phyloP scores from a whole-genome alignment of 805 yeast genomes.

The Starmera caribaea region DNA sequence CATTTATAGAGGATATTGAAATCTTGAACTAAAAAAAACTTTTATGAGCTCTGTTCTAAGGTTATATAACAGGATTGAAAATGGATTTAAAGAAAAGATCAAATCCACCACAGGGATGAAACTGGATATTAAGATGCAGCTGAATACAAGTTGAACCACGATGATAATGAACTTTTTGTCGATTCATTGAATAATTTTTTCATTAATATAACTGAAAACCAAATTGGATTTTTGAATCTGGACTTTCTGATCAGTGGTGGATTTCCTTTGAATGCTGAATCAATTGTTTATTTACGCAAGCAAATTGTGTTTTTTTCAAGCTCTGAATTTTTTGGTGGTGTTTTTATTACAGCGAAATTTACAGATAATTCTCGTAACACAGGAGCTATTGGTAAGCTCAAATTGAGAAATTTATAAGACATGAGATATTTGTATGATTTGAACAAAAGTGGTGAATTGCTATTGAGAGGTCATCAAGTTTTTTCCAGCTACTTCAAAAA shows the following conservation, averaged over 20 bases:
- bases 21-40: constrained; percentile 45
- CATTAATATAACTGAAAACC: constrained; percentile 32
- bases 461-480: constrained; percentile 56
- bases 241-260: constrained; percentile 43
- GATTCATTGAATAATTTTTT: constrained; percentile 27
- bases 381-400: constrained; percentile 51
- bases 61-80: constrained; percentile 50
- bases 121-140: constrained; percentile 29
- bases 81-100: constrained; percentile 43
- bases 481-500: constrained; percentile 48
- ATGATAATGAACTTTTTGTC: constrained; percentile 26
- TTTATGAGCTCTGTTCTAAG: constrained; percentile 53
- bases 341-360: constrained; percentile 30
- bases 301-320: constrained; percentile 46
- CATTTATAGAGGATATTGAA: constrained; percentile 49
- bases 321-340: constrained; percentile 65
- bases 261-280: constrained; percentile 60
- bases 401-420: constrained; percentile 54
- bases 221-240: constrained; percentile 37
- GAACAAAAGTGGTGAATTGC: constrained; percentile 48
- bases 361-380: constrained; percentile 43
- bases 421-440: constrained; percentile 40
- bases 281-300: constrained; percentile 51
- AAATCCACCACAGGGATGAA: constrained; percentile 34
- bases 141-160: constrained; percentile 29